Evolutionary conservation across 768 basidiomycete species (phyloP).

Genomic region (Lactarius indigo): DNA sequence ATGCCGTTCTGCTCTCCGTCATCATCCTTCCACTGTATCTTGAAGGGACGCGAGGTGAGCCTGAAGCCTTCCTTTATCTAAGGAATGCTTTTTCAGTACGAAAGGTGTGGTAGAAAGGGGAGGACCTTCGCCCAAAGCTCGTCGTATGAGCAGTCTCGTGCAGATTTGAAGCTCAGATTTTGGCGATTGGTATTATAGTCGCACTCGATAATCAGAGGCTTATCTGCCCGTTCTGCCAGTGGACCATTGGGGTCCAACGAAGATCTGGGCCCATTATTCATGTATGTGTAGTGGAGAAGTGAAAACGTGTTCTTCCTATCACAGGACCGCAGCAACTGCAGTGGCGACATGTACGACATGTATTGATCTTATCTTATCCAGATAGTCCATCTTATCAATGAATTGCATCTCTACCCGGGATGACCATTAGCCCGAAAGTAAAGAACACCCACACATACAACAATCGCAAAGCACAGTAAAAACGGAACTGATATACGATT

Average conservation of each 20-base stretch:
- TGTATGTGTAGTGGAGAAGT: conserved; percentile 6
- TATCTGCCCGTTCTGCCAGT: conserved; percentile 55
- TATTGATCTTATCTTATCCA: too few relatives aligned
- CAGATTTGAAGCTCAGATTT: conserved; percentile 74
- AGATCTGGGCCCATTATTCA: neutral
- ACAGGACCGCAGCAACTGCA: neutral
- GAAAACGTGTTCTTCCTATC: neutral
- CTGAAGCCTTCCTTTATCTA: conserved; percentile 86
- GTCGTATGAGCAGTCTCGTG: conserved; percentile 74
- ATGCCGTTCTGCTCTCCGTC: conserved; percentile 77
- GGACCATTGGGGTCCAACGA: neutral
- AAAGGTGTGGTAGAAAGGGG: conserved; percentile 10
- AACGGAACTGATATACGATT: neutral
- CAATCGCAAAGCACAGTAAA: neutral
- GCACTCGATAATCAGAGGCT: conserved; percentile 80
- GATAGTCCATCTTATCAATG: too few relatives aligned
- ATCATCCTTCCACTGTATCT: conserved; percentile 82
- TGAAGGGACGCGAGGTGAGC: conserved; percentile 63
- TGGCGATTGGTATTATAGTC: conserved; percentile 70
- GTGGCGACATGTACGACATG: too few relatives aligned
- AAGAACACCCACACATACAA: neutral
- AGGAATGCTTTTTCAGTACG: conserved; percentile 3
- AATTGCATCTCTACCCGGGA: neutral
- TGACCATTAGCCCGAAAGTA: neutral
- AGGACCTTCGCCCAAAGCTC: conserved; percentile 66